A percentile compares a stretch with the other conserved stretches of the same genome.
Conservation (phyloP, 2,329 filamentous ascomycete species). For the Alternaria infectoria region DNA sequence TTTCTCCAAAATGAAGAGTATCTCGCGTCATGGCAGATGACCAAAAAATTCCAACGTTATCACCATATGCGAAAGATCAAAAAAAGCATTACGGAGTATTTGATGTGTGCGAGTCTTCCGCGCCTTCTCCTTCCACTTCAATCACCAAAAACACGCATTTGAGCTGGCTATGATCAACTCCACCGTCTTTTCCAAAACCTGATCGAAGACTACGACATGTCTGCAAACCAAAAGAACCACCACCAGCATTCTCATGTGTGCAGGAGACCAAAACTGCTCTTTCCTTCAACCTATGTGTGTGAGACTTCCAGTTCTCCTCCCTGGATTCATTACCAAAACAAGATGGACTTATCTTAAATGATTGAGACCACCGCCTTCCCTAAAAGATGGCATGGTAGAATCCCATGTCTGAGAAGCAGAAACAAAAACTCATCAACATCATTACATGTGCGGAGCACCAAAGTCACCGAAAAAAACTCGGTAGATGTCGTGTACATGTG, state of each 20-base stretch:
- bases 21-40: neutral
- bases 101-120: neutral
- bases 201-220: fast-evolving
- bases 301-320: neutral
- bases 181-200: neutral
- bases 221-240: neutral
- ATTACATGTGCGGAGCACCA: neutral
- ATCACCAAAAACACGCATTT: neutral
- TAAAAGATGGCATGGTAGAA: fast-evolving
- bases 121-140: neutral
- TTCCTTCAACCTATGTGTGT: fast-evolving
- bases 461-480: neutral
- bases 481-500: neutral
- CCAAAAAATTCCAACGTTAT: neutral
- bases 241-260: neutral
- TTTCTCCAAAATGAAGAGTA: neutral
- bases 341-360: no score
- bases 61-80: neutral
- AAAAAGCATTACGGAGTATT: neutral
- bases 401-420: neutral
- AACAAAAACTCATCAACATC: neutral
- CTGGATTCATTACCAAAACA: neutral
- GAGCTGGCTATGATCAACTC: neutral
- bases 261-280: fast-evolving
- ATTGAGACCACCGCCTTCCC: neutral